Conservation (phyloP, 345 rosid species). For the Populus davidiana region DNA sequence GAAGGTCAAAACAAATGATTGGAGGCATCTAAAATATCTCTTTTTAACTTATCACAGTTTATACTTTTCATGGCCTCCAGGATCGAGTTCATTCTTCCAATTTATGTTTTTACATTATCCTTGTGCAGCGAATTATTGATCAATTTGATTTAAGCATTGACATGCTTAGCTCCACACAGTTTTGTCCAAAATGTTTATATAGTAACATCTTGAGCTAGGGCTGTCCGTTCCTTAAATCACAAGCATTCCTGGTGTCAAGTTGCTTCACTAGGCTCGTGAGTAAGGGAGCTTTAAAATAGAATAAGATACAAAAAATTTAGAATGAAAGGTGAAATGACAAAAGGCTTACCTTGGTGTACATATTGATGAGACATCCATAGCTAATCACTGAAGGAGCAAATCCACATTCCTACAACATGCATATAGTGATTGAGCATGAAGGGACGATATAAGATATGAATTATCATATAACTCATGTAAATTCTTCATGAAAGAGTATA, state of each 20-base stretch:
- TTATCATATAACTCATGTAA: neutral
- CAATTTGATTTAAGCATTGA: neutral
- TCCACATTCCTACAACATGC: conserved; percentile 73
- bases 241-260: neutral
- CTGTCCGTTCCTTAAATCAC: neutral
- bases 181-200: neutral
- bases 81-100: neutral
- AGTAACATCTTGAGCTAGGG: neutral
- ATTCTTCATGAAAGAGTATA: neutral
- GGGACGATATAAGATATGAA: neutral
- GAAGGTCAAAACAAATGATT: neutral
- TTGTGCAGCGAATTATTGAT: neutral
- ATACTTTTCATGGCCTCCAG: neutral
- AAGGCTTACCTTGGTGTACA: conserved; percentile 62
- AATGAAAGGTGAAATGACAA: neutral
- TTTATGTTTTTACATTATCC: neutral
- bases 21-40: neutral
- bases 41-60: neutral
- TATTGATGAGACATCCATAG: conserved; percentile 90
- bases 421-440: conserved; percentile 6
- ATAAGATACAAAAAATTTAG: neutral
- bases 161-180: neutral
- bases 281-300: neutral
- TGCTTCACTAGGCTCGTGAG: neutral
- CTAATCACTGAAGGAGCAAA: conserved; percentile 79